These are phyloP conservation scores for Globisporangium cederbergense DNA, from an alignment of 352 stramenopile genomes.

Conservation along the genomic window DNA sequence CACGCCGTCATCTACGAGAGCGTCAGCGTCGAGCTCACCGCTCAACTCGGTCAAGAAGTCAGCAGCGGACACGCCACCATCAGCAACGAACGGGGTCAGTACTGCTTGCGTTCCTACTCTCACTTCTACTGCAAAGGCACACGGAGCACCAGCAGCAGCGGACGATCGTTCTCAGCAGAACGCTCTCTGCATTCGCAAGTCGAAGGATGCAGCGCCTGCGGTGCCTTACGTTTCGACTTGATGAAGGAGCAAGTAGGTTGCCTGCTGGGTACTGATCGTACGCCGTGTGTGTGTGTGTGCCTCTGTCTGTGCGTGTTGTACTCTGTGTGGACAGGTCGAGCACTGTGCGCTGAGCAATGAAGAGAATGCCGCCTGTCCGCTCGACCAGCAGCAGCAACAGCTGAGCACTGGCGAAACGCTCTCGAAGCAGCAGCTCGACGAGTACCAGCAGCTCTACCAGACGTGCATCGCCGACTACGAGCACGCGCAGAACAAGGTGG, in stretches of 20 bases:
- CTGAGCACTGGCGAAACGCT: constrained; percentile 4
- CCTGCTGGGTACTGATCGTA: constrained; percentile 11
- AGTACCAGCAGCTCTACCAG: constrained; percentile 9
- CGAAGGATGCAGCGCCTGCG: constrained; percentile 7
- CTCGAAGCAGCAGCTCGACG: constrained; percentile 2
- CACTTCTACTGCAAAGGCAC: constrained; percentile 7
- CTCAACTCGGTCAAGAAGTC: background rate
- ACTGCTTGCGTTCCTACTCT: constrained; percentile 11
- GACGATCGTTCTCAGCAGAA: constrained; percentile 2
- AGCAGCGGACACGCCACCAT: background rate
- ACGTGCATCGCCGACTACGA: constrained; percentile 12
- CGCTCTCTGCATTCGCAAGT: background rate
- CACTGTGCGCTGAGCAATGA: constrained; percentile 23
- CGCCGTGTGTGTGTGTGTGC: background rate
- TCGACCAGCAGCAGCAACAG: constrained; percentile 5
- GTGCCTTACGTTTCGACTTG: constrained; percentile 9
- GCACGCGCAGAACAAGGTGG: constrained; percentile 10
- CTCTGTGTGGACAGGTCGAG: constrained; percentile 3
- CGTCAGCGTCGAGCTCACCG: constrained; percentile 12
- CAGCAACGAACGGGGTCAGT: constrained; percentile 12
- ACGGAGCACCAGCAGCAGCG: constrained; percentile 7
- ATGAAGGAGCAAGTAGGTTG: background rate
- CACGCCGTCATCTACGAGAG: constrained; percentile 2
- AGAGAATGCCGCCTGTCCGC: constrained; percentile 36
- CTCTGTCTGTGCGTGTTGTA: constrained; percentile 3